These are phyloP conservation scores for Grammothele lineata DNA, from an alignment of 768 basidiomycete genomes.

Conservation along the genomic window DNA sequence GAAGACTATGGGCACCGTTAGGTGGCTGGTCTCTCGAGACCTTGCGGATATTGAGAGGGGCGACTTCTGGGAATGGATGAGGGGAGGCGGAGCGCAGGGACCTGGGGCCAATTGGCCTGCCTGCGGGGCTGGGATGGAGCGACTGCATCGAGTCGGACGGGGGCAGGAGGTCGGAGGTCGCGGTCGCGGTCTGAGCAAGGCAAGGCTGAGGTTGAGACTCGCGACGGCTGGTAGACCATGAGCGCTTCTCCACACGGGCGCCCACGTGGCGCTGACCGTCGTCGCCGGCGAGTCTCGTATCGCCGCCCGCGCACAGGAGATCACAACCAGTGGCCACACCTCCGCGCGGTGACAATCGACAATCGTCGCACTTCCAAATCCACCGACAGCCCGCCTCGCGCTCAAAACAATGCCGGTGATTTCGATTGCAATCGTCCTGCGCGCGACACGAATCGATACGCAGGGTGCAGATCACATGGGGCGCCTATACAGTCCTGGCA, in stretches of 20 bases:
- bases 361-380: too few species aligned
- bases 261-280: conserved; percentile 15
- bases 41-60: conserved; percentile 42
- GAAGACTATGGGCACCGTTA: conserved; percentile 27
- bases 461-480: conserved; percentile 2
- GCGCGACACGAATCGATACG: conserved; percentile 4
- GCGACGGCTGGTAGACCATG: conserved; percentile 9
- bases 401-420: background rate
- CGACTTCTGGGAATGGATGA: conserved; percentile 29
- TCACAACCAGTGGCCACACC: background rate
- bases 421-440: conserved; percentile 3
- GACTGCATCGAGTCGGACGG: conserved; percentile 23
- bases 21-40: conserved; percentile 19
- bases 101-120: conserved; percentile 51
- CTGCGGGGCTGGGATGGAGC: conserved; percentile 22
- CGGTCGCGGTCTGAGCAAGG: conserved; percentile 8
- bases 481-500: conserved; percentile 1
- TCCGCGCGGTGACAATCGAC: too few species aligned
- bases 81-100: conserved; percentile 41
- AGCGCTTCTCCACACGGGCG: conserved; percentile 9
- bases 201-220: too few species aligned
- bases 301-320: conserved; percentile 4
- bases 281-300: conserved; percentile 7
- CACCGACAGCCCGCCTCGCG: background rate
- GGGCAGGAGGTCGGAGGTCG: conserved; percentile 9